phyloP scores from a whole-genome alignment of 352 stramenopile genomes.

The Thraustotheca clavata region DNA sequence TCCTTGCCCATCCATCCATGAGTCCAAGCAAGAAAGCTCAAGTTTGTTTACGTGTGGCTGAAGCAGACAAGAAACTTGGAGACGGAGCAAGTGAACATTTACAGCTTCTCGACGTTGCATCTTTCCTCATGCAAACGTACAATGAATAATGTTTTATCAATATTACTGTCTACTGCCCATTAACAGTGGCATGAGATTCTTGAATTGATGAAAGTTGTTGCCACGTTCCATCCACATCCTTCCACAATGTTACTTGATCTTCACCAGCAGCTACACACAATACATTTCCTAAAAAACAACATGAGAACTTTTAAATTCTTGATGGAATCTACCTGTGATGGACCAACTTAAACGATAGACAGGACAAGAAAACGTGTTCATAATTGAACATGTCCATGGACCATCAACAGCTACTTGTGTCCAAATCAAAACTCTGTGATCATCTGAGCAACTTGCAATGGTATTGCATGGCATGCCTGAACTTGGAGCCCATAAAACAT shows the following conservation, averaged over 20 bases:
- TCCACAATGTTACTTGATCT: slow-evolving; percentile 77
- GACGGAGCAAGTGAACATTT: slow-evolving; percentile 95
- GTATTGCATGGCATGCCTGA: slow-evolving; percentile 74
- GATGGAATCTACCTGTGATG: slow-evolving; percentile 33
- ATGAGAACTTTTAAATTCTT: not conserved
- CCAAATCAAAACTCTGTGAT: slow-evolving; percentile 76
- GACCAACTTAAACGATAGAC: slow-evolving; percentile 84
- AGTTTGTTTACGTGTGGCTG: slow-evolving; percentile 90
- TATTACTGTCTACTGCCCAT: not conserved
- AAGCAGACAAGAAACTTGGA: slow-evolving; percentile 94
- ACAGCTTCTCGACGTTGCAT: slow-evolving; percentile 93
- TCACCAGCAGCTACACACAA: slow-evolving; percentile 57
- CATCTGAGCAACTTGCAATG: slow-evolving; percentile 70
- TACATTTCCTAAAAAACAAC: slow-evolving; percentile 22
- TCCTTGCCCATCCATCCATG: slow-evolving; percentile 66
- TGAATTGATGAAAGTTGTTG: slow-evolving; percentile 62
- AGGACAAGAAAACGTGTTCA: slow-evolving; percentile 59
- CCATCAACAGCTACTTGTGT: slow-evolving; percentile 55
- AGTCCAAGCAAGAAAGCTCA: slow-evolving; percentile 89
- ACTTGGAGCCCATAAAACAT: slow-evolving; percentile 77
- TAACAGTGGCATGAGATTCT: slow-evolving; percentile 42
- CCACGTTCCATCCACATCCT: slow-evolving; percentile 56
- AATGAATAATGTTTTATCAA: slow-evolving; percentile 24
- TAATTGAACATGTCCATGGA: slow-evolving; percentile 48
- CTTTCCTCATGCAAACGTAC: slow-evolving; percentile 74